Evolutionary conservation across 169 alveolate genomes (phyloP), one percentile per base, ranked within the genome.

Genomic region (Plasmodium fragile): DNA sequence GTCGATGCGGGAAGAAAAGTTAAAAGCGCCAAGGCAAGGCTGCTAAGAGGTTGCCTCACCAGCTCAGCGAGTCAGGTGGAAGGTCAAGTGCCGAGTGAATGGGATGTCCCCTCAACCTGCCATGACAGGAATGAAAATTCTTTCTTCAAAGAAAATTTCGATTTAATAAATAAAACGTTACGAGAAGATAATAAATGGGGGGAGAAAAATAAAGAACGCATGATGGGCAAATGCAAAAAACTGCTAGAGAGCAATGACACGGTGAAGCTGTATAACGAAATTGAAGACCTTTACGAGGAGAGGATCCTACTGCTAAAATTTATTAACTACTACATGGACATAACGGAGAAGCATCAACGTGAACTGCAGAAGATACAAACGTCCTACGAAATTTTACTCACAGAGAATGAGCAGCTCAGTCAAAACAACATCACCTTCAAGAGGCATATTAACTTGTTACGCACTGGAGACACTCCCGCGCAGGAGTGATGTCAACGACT

Each of bases 351-450:
- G 18, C 71, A 90, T 43, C 6, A 65, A 41, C 8, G 41, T n/a
- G 59, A 78, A 43, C 41, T 90, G 3, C 36, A 90, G 3, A 80
- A 90, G 49, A 41, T 41, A 7, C 81, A 59, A 22, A 41, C 43
- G 11, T 78, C 94, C 1, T 55, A 79, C 43, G 82, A 90, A 7
- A 59, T 65, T 6, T 36, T 90, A n/a, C 43, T 30, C 34, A 59
- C 91, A 28, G 91, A 90, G 73, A 79, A 65, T 69, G 91, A 90
- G 16, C 94, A 90, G 80, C 13, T 90, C 39, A 69, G 52, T 22
- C 79, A 79, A 52, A 90, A 90, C 82, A 80, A 59, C 52, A 90
- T 79, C n/a, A 90, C 81, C 13, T 32, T 90, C 39, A 90, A 80
- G 53, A 75, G 43, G 41, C 93, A 75, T 45, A 52, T 84, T 4